A percentile compares a stretch with the other conserved stretches of the same genome.
phyloP scores from a whole-genome alignment of 2,329 filamentous ascomycete genomes.

The Fusarium albosuccineum region DNA sequence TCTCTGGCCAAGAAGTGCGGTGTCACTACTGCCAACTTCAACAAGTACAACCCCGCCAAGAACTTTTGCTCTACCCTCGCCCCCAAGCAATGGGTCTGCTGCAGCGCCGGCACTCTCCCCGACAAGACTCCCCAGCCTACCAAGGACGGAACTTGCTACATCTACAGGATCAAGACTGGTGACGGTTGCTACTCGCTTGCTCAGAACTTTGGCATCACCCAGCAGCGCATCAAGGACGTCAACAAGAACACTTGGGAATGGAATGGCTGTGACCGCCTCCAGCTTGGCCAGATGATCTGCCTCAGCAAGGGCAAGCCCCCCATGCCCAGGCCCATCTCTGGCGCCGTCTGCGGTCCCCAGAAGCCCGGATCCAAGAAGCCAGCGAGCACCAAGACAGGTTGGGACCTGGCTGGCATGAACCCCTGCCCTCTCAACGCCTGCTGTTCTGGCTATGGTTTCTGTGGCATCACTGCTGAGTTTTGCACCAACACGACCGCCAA shows the following conservation, averaged over 20 bases:
- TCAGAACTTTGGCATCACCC: slow-evolving; percentile 50
- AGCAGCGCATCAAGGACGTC: slow-evolving; percentile 51
- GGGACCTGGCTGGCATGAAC: slow-evolving; percentile 56
- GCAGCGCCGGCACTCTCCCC: slow-evolving; percentile 51
- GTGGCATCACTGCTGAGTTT: slow-evolving; percentile 59
- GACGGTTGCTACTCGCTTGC: slow-evolving; percentile 53
- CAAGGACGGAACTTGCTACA: slow-evolving; percentile 52
- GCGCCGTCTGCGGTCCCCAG: slow-evolving; percentile 53
- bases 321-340: slow-evolving; percentile 48
- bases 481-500: slow-evolving; percentile 51
- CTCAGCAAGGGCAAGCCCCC: slow-evolving; percentile 51
- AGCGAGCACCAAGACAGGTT: slow-evolving; percentile 40
- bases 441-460: slow-evolving; percentile 59
- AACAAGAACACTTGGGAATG: slow-evolving; percentile 58
- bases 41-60: slow-evolving; percentile 52
- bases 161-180: slow-evolving; percentile 47
- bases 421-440: slow-evolving; percentile 60
- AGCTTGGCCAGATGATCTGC: slow-evolving; percentile 48
- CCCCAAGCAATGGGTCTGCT: slow-evolving; percentile 54
- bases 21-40: slow-evolving; percentile 54
- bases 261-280: slow-evolving; percentile 49
- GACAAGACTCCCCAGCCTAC: slow-evolving; percentile 50
- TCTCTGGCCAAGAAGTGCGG: slow-evolving; percentile 55
- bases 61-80: slow-evolving; percentile 52
- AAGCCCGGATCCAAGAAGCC: slow-evolving; percentile 46